Evolutionary conservation across 2,329 filamentous ascomycete genomes (phyloP).

Genomic region (Xylariomycetidae sp.): DNA sequence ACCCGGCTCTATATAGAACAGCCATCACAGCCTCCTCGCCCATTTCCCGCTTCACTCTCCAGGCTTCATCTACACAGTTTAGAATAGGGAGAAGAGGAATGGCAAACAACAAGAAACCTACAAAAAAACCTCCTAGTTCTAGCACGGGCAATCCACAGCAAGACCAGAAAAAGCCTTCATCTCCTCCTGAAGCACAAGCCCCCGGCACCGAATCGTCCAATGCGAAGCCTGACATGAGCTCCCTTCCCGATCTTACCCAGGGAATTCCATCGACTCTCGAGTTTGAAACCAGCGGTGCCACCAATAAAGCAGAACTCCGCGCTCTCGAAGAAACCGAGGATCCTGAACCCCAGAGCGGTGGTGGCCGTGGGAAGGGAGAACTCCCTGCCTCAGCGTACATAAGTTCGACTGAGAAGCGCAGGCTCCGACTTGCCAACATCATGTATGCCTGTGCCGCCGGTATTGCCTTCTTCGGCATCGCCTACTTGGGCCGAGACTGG

Average conservation of each 20-base stretch:
- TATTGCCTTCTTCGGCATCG: slow-evolving; percentile 51
- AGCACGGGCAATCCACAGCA: too few relatives aligned
- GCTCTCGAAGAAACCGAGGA: slow-evolving; percentile 33
- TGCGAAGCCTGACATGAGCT: slow-evolving; percentile 46
- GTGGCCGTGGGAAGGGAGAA: slow-evolving; percentile 55
- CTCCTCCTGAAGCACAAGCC: slow-evolving; percentile 10
- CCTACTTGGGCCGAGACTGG: slow-evolving; percentile 87
- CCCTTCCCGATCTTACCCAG: slow-evolving; percentile 86
- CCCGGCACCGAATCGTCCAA: slow-evolving; percentile 38
- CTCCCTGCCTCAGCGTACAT: slow-evolving; percentile 78
- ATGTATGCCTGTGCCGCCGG: slow-evolving; percentile 61
- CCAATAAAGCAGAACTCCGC: slow-evolving; percentile 30
- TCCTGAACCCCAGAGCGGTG: slow-evolving; percentile 36
- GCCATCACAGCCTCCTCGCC: too few relatives aligned
- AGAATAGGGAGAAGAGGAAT: slow-evolving; percentile 40
- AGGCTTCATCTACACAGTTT: too few relatives aligned
- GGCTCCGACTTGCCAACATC: slow-evolving; percentile 71
- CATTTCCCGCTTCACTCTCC: too few relatives aligned
- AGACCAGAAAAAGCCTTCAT: slow-evolving; percentile 6
- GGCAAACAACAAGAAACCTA: slow-evolving; percentile 33
- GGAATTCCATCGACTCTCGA: slow-evolving; percentile 90
- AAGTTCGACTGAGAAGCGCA: slow-evolving; percentile 81
- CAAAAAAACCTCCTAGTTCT: too few relatives aligned
- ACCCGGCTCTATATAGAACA: slow-evolving; percentile 25
- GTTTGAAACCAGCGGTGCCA: slow-evolving; percentile 60